Base-by-base conservation (phyloP, 2,329 filamentous ascomycete species). In the Venturia asperata region DNA sequence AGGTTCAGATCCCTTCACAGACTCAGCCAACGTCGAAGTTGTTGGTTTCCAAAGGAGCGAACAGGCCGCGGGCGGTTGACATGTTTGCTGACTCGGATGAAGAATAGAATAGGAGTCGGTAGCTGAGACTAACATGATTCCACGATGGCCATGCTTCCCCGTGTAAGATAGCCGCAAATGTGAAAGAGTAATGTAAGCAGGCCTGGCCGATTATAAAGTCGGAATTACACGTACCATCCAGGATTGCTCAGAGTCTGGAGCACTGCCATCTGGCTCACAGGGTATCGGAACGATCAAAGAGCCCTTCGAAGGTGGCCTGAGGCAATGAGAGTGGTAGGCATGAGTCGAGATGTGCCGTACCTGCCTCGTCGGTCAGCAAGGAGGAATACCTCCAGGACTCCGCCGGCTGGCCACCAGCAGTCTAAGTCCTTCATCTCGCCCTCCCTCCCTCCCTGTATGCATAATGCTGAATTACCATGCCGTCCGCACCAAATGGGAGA, bases 41-140 rank as follows among this genome's bases (percentile, higher is more conserved):
- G 30, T 24, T 72, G 43, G 74, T 74, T 13, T 74, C 74, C 41
- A 71, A 74, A 56, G 74, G 74, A 70, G 68, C 73, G 19, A 66
- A 72, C 19, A 69, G 75, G 55, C 74, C 75, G 7, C 74, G 69
- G 61, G 75, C 75, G 6, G 74, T 75, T 66, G 75, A 77, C 66
- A 76, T 77, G 74, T 77, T 77, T 69, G 74, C 68, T 17, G 68
- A 70, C 56, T 68, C 68, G 21, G 68, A 70, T 41, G 63, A 65
- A 24, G 66, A 67, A 13, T 61, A 39, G n/a, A 41, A 5, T 15
- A 21, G 30, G 9, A 3, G 30, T 58, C n/a, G 30, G 52, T 58
- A 58, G 52, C 52, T n/a, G 27, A 47, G 7, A 4, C 45, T 47
- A n/a, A 47, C 45, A n/a, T n/a, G 13, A 47, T 1, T 47, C 39